Base-by-base conservation (phyloP, 192 early-diverging fungal species). In the Ramicandelaber brevisporus region DNA sequence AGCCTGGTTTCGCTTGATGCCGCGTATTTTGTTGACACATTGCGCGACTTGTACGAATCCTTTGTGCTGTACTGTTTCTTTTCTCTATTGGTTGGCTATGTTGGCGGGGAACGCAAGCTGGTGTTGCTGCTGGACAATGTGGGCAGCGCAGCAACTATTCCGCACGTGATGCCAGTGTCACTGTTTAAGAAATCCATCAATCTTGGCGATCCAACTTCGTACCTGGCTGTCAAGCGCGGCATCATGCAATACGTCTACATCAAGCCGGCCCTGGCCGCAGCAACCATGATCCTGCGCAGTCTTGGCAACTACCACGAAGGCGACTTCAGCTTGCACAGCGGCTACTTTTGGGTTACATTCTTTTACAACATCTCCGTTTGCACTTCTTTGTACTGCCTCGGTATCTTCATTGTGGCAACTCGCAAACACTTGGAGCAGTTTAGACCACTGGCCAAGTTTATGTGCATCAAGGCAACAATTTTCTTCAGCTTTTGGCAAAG, bases 1-100 rank as follows among this genome's bases (percentile, higher is more conserved):
- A 67, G 65, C 6, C 50, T 95, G 24, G 53, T 69, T 2, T 84
- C 80, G n/a, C 43, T 65, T 11, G 44, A 57, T 20, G 51, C 60
- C 3, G 70, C 83, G 13, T 75, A 78, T 31, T 89, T 82, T 33
- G 64, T 89, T 3, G 88, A 95, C 32, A 71, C 80, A 1, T 52
- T 95, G 35, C 63, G 88, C 21, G 87, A 92, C 32, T 63, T 92
- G 4, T 92, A 92, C 40, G 87, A 92, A 47, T 83, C 79, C 17
- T 92, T 88, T 61, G 87, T 92, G 14, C 77, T 92, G 26, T 92
- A 92, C 53, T 73, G 77, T 39, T 92, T 92, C 48, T 83, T 92
- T 52, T 80, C 60, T 21, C 47, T 92, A 27, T 39, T 87, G 23
- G 65, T 90, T 18, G 72, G 75, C 37, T 80, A 84, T 35, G 57